Evolutionary conservation across 2,329 filamentous ascomycete species (phyloP), one percentile per base, ranked within the genome.

Genomic region (Cordyceps tenuipes): DNA sequence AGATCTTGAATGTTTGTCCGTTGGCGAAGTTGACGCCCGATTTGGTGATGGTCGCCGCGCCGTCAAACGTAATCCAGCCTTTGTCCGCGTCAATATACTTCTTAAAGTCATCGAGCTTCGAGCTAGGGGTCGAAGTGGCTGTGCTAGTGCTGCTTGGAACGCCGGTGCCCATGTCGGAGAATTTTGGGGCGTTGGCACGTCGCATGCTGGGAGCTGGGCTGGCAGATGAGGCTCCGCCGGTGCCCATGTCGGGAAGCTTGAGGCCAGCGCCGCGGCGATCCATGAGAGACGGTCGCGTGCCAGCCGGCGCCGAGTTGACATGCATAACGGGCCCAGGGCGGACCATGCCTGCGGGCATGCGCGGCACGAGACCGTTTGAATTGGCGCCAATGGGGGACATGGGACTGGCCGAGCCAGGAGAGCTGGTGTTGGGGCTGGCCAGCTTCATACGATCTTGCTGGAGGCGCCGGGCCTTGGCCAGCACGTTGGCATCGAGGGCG

Each of bases 61-160:
- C 92, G 67, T 91, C 90, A 75, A 99, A 99, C 9, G 87, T 95
- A 63, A 99, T 79, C 66, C 89, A 95, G 12, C 94, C 94, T 55
- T 90, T 90, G 68, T 97, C 90, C 0, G 91, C 88, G 70, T 99
- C 92, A 62, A 99, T 90, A 68, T 89, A 94, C 64, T 97, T 87
- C 36, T 82, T 82, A 68, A 84, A 85, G 59, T 85, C 82, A 65
- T 81, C 80, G 69, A 85, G 71, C 66, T 81, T 79, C 2, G 81
- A 73, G 73, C 5, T 69, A 68, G 39, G 72, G 65, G 17, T 72
- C 76, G 66, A 72, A n/a, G 44, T 23, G 48, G 63, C 65, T 36
- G 66, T 61, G 57, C 7, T 61, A 63, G 41, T 53, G 52, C 58
- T 64, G 8, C 64, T 29, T 47, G 62, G 31, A 26, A 65, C 68